phyloP scores from a whole-genome alignment of 768 basidiomycete species.

The Mycena latifolia region DNA sequence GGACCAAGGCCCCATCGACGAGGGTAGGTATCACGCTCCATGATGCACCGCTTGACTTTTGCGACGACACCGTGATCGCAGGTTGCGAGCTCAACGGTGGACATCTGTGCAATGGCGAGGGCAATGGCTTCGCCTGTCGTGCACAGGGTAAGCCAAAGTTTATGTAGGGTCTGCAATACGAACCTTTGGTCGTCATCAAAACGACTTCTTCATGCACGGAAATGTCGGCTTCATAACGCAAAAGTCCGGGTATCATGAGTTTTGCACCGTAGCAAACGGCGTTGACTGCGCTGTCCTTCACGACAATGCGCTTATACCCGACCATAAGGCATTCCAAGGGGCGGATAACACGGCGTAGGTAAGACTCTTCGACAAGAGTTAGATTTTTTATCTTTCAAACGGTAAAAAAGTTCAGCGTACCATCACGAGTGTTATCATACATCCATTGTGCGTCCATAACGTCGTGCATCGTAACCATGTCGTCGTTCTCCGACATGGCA shows the following conservation, averaged over 20 bases:
- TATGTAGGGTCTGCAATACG: background rate
- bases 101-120: constrained; percentile 96
- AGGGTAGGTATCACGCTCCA: constrained; percentile 99
- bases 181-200: constrained; percentile 98
- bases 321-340: constrained; percentile 95
- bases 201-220: constrained; percentile 96
- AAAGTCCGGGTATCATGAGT: constrained; percentile 98
- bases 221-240: constrained; percentile 97
- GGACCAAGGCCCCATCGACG: constrained; percentile 99
- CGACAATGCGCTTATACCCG: constrained; percentile 98
- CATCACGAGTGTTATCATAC: constrained; percentile 97
- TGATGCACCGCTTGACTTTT: constrained; percentile 99
- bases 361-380: constrained; percentile 76
- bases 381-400: background rate
- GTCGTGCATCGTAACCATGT: constrained; percentile 99
- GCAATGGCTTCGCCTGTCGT: constrained; percentile 89
- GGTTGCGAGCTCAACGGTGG: constrained; percentile 96
- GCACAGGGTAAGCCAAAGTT: constrained; percentile 13
- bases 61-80: constrained; percentile 99
- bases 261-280: constrained; percentile 99
- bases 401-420: constrained; percentile 55
- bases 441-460: constrained; percentile 99
- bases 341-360: constrained; percentile 93
- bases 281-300: constrained; percentile 99
- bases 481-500: constrained; percentile 97